Evolutionary conservation across 352 stramenopile genomes (phyloP).

Genomic region (Globisporangium solare): DNA sequence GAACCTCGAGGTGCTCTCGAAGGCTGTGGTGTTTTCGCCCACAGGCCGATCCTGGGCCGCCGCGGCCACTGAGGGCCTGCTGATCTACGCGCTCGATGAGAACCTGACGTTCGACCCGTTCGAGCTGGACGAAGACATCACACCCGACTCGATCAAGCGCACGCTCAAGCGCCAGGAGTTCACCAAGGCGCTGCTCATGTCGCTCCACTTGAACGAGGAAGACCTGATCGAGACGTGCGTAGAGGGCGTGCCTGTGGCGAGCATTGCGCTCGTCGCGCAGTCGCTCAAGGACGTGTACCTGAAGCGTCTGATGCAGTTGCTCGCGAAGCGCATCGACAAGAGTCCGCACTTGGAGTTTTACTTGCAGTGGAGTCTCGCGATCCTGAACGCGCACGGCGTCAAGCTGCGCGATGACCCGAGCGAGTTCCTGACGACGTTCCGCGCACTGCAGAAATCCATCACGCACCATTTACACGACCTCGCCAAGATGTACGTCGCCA

Average conservation of each 20-base stretch:
- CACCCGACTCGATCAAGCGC: slow-evolving; percentile 87
- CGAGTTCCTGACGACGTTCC: slow-evolving; percentile 77
- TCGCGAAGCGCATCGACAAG: slow-evolving; percentile 90
- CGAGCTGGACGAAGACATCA: slow-evolving; percentile 97
- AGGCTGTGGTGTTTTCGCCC: slow-evolving; percentile 95
- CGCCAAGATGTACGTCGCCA: slow-evolving; percentile 71
- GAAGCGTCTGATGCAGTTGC: slow-evolving; percentile 88
- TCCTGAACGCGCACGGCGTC: slow-evolving; percentile 93
- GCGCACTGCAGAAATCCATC: slow-evolving; percentile 85
- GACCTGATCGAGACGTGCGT: slow-evolving; percentile 90
- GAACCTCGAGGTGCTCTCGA: slow-evolving; percentile 85
- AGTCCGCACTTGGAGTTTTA: slow-evolving; percentile 98
- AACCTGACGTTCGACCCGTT: slow-evolving; percentile 98
- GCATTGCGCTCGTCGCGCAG: slow-evolving; percentile 89
- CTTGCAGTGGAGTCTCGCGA: slow-evolving; percentile 92
- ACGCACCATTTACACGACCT: slow-evolving; percentile 80
- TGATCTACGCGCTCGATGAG: slow-evolving; percentile 96
- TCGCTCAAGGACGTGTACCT: slow-evolving; percentile 90
- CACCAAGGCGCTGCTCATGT: slow-evolving; percentile 93
- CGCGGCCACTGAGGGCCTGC: slow-evolving; percentile 96
- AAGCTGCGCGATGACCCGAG: slow-evolving; percentile 75
- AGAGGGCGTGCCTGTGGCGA: slow-evolving; percentile 87
- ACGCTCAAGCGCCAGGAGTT: slow-evolving; percentile 89
- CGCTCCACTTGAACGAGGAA: slow-evolving; percentile 96
- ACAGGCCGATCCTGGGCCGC: slow-evolving; percentile 96